Evolutionary conservation across 192 early-diverging fungal genomes (phyloP).

Genomic region (Pecoramyces ruminantium): DNA sequence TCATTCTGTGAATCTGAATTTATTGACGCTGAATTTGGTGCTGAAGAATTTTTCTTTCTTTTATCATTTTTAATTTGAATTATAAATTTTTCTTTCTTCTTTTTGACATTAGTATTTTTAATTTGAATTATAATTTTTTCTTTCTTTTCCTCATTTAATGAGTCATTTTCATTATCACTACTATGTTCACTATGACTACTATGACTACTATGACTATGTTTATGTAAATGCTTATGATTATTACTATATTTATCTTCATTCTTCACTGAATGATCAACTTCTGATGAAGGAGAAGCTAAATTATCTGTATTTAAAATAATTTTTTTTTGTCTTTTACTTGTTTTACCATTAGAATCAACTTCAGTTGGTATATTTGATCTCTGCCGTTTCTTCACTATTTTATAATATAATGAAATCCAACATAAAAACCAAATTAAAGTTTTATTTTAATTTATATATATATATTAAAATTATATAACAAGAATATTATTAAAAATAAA

Average conservation of each 20-base stretch:
- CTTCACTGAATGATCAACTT: background rate
- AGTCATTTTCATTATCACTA: background rate
- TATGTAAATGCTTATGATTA: background rate
- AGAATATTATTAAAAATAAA: too few species aligned
- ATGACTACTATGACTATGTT: background rate
- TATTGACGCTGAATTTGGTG: background rate
- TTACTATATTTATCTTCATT: background rate
- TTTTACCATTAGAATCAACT: background rate
- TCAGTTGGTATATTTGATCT: background rate
- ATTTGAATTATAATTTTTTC: background rate
- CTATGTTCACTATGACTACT: background rate
- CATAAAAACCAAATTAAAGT: too few species aligned
- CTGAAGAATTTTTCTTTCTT: background rate
- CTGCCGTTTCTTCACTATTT: background rate
- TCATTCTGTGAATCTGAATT: background rate
- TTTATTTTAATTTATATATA: too few species aligned
- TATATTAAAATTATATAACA: too few species aligned
- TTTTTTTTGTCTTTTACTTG: background rate
- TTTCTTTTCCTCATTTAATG: background rate
- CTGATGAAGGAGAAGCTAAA: background rate
- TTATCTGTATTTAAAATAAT: background rate
- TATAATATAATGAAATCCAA: too few species aligned
- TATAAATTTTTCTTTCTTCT: background rate
- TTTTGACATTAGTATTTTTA: background rate
- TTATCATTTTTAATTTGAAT: background rate